Conservation (phyloP, 495 filamentous ascomycete genomes). For the Bacidia gigantensis region DNA sequence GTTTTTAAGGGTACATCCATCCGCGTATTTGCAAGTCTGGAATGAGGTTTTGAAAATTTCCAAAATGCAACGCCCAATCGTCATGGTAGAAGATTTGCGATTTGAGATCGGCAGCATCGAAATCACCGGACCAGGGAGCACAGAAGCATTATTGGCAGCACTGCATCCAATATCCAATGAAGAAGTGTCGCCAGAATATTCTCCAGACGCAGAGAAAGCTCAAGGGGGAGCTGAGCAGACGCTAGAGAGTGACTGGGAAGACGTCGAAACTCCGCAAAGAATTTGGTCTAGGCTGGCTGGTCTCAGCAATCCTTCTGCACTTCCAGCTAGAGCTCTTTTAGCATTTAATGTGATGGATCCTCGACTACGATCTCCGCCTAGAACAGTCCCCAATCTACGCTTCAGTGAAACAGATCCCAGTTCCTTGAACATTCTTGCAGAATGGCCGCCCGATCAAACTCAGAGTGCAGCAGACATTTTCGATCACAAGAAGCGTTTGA, state of each 20-base stretch:
- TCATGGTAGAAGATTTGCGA: constrained; percentile 76
- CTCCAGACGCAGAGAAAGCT: not conserved
- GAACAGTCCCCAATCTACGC: constrained; percentile 25
- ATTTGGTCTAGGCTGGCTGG: constrained; percentile 52
- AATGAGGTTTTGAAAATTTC: constrained; percentile 54
- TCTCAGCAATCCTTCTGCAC: constrained; percentile 60
- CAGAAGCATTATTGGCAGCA: constrained; percentile 61
- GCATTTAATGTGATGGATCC: constrained; percentile 67
- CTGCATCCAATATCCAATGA: constrained; percentile 40
- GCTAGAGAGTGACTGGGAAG: constrained; percentile 11
- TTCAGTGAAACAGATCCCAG: constrained; percentile 31
- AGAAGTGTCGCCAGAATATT: not conserved
- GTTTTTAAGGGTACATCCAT: constrained; percentile 72
- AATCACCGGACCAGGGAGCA: constrained; percentile 68
- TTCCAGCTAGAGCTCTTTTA: constrained; percentile 60
- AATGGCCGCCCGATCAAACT: constrained; percentile 55
- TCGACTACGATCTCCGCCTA: constrained; percentile 55
- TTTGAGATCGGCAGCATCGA: constrained; percentile 94
- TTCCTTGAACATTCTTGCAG: constrained; percentile 43
- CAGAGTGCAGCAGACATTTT: constrained; percentile 48
- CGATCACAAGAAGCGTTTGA: constrained; percentile 47
- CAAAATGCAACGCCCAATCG: constrained; percentile 55
- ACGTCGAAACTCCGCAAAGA: constrained; percentile 17
- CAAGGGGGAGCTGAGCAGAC: not conserved
- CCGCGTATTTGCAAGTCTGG: constrained; percentile 77